Conservation (phyloP, 2,329 filamentous ascomycete genomes). For the Sporothrix sp. region DNA sequence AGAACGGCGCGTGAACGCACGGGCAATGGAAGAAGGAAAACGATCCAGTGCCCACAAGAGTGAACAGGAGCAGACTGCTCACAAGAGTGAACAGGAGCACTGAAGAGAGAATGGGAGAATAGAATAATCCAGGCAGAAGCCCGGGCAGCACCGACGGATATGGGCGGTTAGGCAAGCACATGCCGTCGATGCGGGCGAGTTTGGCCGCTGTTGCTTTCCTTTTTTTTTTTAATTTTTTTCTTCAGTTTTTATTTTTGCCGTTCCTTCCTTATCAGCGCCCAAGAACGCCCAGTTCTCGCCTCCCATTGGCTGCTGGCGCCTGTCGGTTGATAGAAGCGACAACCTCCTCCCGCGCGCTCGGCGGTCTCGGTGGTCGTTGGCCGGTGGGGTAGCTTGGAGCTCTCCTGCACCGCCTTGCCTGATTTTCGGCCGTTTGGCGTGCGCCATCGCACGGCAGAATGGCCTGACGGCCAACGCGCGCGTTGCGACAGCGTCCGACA, state of each 20-base stretch:
- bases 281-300: too few species aligned
- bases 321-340: background rate
- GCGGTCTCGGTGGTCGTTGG: background rate
- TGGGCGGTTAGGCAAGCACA: too few species aligned
- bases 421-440: background rate
- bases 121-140: too few species aligned
- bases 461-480: background rate
- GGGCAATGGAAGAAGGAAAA: too few species aligned
- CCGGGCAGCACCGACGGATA: too few species aligned
- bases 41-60: too few species aligned
- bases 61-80: too few species aligned
- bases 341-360: background rate
- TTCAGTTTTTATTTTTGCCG: background rate
- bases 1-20: too few species aligned
- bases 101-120: too few species aligned
- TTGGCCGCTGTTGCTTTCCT: too few species aligned
- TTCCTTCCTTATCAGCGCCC: background rate
- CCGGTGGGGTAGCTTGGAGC: background rate
- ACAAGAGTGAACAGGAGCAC: too few species aligned
- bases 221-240: background rate
- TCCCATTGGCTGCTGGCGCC: background rate
- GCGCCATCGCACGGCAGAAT: constrained; percentile 3
- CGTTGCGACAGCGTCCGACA: background rate
- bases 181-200: too few species aligned
- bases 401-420: background rate